Percentiles rank a stretch among this genome's conserved stretches.
phyloP scores from a whole-genome alignment of 495 filamentous ascomycete genomes.

The Cercophora samala region DNA sequence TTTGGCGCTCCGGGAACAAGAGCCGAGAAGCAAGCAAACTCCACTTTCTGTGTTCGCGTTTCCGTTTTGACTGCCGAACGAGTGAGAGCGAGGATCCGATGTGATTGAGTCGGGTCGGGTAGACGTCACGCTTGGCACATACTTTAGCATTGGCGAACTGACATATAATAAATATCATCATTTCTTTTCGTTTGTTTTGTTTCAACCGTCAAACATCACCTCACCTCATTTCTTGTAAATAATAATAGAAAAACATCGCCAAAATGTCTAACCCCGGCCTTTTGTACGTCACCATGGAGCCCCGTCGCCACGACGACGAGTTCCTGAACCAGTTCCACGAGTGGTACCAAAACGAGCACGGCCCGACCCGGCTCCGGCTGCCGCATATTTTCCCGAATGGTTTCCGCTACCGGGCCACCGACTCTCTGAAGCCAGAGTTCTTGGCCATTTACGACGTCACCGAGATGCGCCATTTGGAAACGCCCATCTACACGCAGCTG shows the following conservation, averaged over 20 bases:
- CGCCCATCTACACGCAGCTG: constrained; percentile 63
- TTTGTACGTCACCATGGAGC: constrained; percentile 78
- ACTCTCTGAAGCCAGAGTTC: constrained; percentile 61
- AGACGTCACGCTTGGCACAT: neutral
- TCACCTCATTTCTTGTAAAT: neutral
- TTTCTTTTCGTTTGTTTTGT: neutral
- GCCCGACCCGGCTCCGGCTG: constrained; percentile 68
- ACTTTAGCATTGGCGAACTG: neutral
- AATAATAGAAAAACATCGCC: neutral
- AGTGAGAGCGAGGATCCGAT: neutral
- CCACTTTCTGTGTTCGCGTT: constrained; percentile 12
- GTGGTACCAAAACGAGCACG: constrained; percentile 90
- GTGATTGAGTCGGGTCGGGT: neutral
- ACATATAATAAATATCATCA: neutral
- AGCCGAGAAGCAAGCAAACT: constrained; percentile 23
- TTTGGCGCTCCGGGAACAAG: constrained; percentile 18
- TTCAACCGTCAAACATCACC: neutral
- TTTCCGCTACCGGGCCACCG: constrained; percentile 69
- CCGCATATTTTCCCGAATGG: constrained; percentile 68
- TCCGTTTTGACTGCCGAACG: constrained; percentile 8
- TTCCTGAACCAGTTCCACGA: constrained; percentile 73
- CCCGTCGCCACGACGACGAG: constrained; percentile 44
- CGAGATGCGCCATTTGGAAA: constrained; percentile 64
- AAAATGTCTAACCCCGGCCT: constrained; percentile 44
- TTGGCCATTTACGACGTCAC: constrained; percentile 78